phyloP scores from a whole-genome alignment of 371 early-diverging fungal species.

The Mortierella sp. region DNA sequence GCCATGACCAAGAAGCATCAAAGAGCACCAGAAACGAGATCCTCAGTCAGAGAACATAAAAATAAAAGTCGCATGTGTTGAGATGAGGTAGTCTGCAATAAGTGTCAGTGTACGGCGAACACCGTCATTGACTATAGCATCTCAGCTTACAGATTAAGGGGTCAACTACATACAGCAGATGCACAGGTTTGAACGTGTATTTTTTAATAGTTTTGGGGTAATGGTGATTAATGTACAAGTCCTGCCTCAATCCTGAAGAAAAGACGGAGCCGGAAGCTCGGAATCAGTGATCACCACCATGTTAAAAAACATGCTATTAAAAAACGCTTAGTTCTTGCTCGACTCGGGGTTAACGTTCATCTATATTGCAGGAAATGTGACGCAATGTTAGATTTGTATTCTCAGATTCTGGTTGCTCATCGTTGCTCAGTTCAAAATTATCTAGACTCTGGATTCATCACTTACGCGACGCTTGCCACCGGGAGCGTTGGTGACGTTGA shows the following conservation, averaged over 20 bases:
- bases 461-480: constrained; percentile 90
- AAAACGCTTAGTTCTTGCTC: constrained; percentile 48
- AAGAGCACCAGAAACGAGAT: too few species aligned
- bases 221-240: constrained; percentile 3
- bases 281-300: constrained; percentile 7
- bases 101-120: too few species aligned
- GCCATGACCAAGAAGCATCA: too few species aligned
- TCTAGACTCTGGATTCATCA: not conserved
- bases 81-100: too few species aligned
- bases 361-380: constrained; percentile 1
- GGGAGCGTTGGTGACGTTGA: constrained; percentile 90
- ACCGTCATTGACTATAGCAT: too few species aligned
- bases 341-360: constrained; percentile 59
- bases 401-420: not conserved
- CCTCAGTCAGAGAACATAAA: too few species aligned
- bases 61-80: too few species aligned
- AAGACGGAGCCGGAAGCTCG: constrained; percentile 2
- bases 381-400: not conserved
- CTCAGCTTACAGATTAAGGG: too few species aligned
- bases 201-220: constrained; percentile 23
- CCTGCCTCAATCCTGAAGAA: constrained; percentile 9
- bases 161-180: not conserved
- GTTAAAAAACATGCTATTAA: constrained; percentile 14
- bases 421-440: not conserved
- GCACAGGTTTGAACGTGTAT: constrained; percentile 17